Conservation (phyloP, 148 eudicot genomes). For the Fagopyrum esculentum region DNA sequence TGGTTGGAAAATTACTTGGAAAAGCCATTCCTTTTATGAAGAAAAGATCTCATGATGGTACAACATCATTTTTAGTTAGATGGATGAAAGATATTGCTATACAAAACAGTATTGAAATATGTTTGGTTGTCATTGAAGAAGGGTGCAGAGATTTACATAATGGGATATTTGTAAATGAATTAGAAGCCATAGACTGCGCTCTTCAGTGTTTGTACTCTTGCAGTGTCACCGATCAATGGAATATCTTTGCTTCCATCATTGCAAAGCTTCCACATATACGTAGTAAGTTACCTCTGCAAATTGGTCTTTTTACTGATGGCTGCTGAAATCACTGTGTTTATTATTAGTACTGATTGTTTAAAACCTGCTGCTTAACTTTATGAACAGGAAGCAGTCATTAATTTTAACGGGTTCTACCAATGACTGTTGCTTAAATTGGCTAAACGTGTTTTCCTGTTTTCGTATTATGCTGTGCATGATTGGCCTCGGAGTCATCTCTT, state of each 20-base stretch:
- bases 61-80: conserved; percentile 56
- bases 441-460: not conserved
- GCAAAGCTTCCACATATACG: conserved; percentile 57
- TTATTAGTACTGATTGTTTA: not conserved
- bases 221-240: conserved; percentile 70
- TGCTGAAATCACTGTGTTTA: not conserved
- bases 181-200: conserved; percentile 70
- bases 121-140: conserved; percentile 72
- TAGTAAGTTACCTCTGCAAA: conserved; percentile 31
- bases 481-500: not conserved
- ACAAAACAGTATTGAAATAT: conserved; percentile 57
- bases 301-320: not conserved
- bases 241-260: conserved; percentile 74
- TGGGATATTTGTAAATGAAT: conserved; percentile 53
- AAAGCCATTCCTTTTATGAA: conserved; percentile 81
- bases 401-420: not conserved
- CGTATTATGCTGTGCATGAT: not conserved
- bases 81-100: conserved; percentile 85
- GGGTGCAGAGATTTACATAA: conserved; percentile 44
- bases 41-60: conserved; percentile 29
- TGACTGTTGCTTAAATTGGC: not conserved
- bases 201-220: conserved; percentile 76
- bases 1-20: conserved; percentile 47
- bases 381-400: not conserved
- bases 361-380: not conserved